phyloP scores from a whole-genome alignment of 305 asterid genomes.

The Solanum hybrid region DNA sequence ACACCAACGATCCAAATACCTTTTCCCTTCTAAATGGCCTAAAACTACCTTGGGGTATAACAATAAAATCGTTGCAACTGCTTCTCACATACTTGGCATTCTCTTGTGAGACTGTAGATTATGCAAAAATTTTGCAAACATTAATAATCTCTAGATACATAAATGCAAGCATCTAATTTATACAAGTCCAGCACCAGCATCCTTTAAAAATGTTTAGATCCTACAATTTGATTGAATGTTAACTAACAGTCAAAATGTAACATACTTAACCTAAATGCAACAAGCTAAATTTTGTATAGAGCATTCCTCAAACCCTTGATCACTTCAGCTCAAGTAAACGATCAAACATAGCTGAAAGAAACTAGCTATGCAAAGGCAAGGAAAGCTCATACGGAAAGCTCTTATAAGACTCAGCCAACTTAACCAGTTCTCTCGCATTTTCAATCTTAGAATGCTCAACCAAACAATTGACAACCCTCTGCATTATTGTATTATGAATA shows the following conservation, averaged over 20 bases:
- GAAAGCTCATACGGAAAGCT: not conserved
- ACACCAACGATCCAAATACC: not conserved
- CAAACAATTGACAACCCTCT: conserved; percentile 25
- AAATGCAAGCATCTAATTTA: not conserved
- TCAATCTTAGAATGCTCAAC: conserved; percentile 21
- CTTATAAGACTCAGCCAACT: conserved; percentile 4
- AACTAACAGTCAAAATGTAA: not conserved
- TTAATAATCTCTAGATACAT: not conserved
- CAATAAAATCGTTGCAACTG: not conserved
- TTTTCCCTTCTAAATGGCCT: not conserved
- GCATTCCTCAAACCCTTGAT: not conserved
- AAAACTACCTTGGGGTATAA: not conserved
- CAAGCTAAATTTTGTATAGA: not conserved
- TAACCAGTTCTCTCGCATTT: conserved; percentile 27
- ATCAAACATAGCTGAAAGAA: not conserved
- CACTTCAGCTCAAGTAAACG: not conserved
- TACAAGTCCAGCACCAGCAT: not conserved
- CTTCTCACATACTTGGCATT: not conserved
- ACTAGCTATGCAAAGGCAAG: not conserved
- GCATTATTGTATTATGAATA: conserved; percentile 10
- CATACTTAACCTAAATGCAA: not conserved
- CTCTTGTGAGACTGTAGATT: not conserved
- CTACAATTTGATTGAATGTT: not conserved
- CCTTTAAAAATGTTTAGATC: not conserved
- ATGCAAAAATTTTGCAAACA: not conserved